These are phyloP conservation scores for Elasticomyces elasticus DNA, from an alignment of 495 filamentous ascomycete genomes.

Conservation along the genomic window DNA sequence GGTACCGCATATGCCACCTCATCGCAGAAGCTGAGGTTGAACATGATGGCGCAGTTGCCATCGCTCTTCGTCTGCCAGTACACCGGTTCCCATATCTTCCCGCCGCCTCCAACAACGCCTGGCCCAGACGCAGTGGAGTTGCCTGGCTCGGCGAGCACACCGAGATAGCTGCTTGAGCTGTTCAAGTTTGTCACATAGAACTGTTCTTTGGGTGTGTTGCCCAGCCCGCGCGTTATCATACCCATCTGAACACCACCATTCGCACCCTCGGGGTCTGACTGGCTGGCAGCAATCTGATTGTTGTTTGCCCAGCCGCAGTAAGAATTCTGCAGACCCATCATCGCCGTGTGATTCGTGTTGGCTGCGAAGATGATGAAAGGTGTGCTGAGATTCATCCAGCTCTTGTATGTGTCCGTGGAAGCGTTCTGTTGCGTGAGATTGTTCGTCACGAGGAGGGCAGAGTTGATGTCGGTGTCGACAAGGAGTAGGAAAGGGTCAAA, in stretches of 20 bases:
- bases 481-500: conserved; percentile 48
- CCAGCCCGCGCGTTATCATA: conserved; percentile 56
- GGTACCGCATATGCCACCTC: conserved; percentile 87
- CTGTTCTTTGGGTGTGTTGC: conserved; percentile 64
- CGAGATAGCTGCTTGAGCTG: conserved; percentile 55
- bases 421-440: conserved; percentile 48
- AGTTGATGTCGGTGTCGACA: conserved; percentile 67
- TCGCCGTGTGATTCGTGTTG: conserved; percentile 45
- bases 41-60: conserved; percentile 73
- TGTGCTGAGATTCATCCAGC: conserved; percentile 45
- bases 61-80: conserved; percentile 66
- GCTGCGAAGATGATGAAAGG: conserved; percentile 75
- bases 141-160: conserved; percentile 55
- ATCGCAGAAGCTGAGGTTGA: conserved; percentile 72
- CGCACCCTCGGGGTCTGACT: conserved; percentile 28
- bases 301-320: conserved; percentile 43
- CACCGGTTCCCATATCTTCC: conserved; percentile 56
- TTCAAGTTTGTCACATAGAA: conserved; percentile 74
- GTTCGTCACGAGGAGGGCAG: conserved; percentile 67
- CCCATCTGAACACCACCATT: conserved; percentile 43
- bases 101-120: conserved; percentile 54
- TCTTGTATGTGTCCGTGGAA: conserved; percentile 32
- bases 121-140: conserved; percentile 42
- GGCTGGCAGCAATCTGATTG: conserved; percentile 52
- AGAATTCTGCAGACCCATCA: conserved; percentile 53